Evolutionary conservation across 1,139 yeast species (phyloP), one percentile per base, ranked within the genome.

Genomic region (Saccharomycopsis hybrid): DNA sequence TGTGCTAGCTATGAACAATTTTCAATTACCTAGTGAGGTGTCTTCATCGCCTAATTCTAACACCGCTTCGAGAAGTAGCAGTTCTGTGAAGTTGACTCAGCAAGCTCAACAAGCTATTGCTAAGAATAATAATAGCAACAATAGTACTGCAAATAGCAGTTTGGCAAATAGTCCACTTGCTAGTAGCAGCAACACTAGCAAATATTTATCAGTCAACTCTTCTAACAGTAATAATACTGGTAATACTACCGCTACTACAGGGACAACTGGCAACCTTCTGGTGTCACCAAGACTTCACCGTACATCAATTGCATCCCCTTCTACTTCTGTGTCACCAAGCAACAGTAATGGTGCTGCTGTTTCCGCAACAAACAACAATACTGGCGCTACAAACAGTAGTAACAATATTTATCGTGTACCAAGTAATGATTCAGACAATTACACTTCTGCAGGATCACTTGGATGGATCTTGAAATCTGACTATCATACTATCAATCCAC

Each of bases 1-100:
- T 61, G 73, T 84, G 43, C 70, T 83, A 61, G 89, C 87, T 2
- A 82, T 81, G 81, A 84, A 85, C 63, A 79, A 84, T 59, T 85
- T 85, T 66, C 80, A 80, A 60, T 72, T 78, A 46, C 79, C 80
- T 1, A 68, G 65, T 49, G 57, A 54, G 31, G 54, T 54, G 35
- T 51, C 56, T 4, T 27, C 50, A 18, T 51, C 39, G 36, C 61
- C 44, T 46, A 59, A 50, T 43, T 48, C 49, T 43, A 28, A 36
- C n/a, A 29, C 36, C 9, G 11, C 44, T n/a, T 41, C 53, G 2
- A 38, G 51, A 29, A 43, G 36, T 33, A 50, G 37, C 42, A 50
- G 50, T 33, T 28, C 43, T 35, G 47, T 27, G 5, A 48, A 43
- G 33, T 30, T 48, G 5, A 37, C 46, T 7, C 50, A 47, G 18